Evolutionary conservation across 2,329 filamentous ascomycete species (phyloP).

Genomic region (Phyllosticta capitalensis): DNA sequence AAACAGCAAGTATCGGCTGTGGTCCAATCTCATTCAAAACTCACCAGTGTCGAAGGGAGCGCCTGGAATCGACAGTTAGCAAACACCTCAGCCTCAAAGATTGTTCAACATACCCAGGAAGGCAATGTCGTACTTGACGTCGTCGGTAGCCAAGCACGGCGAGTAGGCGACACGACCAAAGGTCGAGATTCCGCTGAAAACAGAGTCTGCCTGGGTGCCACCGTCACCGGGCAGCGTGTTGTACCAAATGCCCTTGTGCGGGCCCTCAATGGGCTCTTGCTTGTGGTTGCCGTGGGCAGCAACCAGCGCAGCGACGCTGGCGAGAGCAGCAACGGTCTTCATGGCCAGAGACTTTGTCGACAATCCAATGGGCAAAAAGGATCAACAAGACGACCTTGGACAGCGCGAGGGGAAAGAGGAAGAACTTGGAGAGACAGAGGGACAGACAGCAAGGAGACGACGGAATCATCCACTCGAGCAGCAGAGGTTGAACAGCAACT

Average conservation of each 20-base stretch:
- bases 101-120: constrained; percentile 54
- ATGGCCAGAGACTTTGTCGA: neutral
- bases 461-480: neutral
- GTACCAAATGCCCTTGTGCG: constrained; percentile 71
- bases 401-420: neutral
- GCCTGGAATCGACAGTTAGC: constrained; percentile 34
- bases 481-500: neutral
- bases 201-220: constrained; percentile 74
- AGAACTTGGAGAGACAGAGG: neutral
- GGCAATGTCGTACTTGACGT: constrained; percentile 72
- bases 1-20: neutral
- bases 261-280: constrained; percentile 56
- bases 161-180: constrained; percentile 72
- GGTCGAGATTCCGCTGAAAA: constrained; percentile 81
- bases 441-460: neutral
- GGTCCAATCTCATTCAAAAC: neutral
- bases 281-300: constrained; percentile 51
- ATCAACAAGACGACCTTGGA: neutral
- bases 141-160: constrained; percentile 61
- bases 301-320: constrained; percentile 40
- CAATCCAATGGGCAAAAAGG: neutral
- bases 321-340: constrained; percentile 14
- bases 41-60: constrained; percentile 69
- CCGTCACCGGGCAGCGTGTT: constrained; percentile 74
- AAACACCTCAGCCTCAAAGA: neutral